Percentiles rank a stretch among this genome's conserved stretches.
These are phyloP conservation scores for Fusarium zealandicum DNA, from an alignment of 2,329 filamentous ascomycete genomes.

Conservation along the genomic window DNA sequence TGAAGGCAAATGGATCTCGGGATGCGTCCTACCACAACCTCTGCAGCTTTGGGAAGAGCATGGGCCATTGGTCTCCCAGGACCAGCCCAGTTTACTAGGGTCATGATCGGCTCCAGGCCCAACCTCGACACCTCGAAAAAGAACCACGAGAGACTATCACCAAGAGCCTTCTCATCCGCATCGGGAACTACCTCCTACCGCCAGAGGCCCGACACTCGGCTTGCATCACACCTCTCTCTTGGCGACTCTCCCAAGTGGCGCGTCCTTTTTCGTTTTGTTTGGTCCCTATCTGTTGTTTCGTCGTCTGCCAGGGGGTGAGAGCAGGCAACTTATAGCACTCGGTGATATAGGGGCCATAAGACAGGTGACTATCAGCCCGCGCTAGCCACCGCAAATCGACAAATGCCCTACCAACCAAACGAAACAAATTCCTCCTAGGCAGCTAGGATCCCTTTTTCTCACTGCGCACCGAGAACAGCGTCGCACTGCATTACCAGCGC, in stretches of 20 bases:
- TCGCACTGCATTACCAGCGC: constrained; percentile 36
- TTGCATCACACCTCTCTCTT: constrained; percentile 4
- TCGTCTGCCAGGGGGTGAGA: constrained; percentile 11
- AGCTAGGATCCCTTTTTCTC: constrained; percentile 21
- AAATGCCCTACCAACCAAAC: constrained; percentile 37
- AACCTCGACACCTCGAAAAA: constrained; percentile 13
- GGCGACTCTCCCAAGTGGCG: constrained; percentile 27
- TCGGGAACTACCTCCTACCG: constrained; percentile 28
- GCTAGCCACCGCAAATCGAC: constrained; percentile 27
- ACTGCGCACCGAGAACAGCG: constrained; percentile 32
- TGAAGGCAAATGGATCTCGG: constrained; percentile 21
- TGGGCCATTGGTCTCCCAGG: constrained; percentile 13
- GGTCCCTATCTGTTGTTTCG: constrained; percentile 12
- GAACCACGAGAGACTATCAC: constrained; percentile 5
- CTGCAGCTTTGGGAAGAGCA: constrained; percentile 19
- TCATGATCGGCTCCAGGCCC: constrained; percentile 20
- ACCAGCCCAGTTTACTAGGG: constrained; percentile 18
- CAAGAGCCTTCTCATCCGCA: constrained; percentile 11
- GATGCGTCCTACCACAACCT: constrained; percentile 22
- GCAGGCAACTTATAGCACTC: constrained; percentile 33
- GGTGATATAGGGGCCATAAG: constrained; percentile 40
- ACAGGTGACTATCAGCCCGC: constrained; percentile 37
- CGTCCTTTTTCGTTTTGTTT: constrained; percentile 37
- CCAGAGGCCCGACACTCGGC: constrained; percentile 1
- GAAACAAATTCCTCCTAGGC: constrained; percentile 36